Base-by-base conservation (phyloP, 352 stramenopile species). In the Globisporangium sylvaticum region DNA sequence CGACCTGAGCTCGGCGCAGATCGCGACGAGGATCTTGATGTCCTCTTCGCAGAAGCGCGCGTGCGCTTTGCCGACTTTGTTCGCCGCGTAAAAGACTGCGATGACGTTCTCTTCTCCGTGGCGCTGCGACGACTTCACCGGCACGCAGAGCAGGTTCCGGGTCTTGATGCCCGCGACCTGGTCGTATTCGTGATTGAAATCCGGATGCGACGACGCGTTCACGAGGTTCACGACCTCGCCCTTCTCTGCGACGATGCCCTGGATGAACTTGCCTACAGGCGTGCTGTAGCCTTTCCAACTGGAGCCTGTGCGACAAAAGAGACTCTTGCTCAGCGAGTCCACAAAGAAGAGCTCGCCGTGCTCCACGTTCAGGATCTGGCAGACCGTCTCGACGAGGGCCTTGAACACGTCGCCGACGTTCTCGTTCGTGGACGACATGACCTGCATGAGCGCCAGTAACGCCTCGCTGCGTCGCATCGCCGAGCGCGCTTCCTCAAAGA, bases 21-120 rank as follows among this genome's bases (percentile, higher is more conserved):
- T 89, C 9, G 84, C 77, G 29, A 82, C 74, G 50, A 92, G 68
- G 29, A 92, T 73, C 69, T 87, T 83, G 62, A 88, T 72, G 62
- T 94, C 87, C 59, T 90, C 83, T 2, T 74, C 62, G 15, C 79
- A 79, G 54, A 94, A 94, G 22, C 70, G 73, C 5, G 70, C 66
- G 24, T 78, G 22, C 57, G 62, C 8, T 64, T 68, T 56, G 20
- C 76, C 81, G 22, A 79, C 66, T 54, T 94, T 94, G 73, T 94
- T 94, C n/a, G 81, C 82, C 0, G 83, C 86, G 68, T 96, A 92
- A 27, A 94, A 87, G 1, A 96, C 84, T 0, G 82, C 85, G 67
- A 94, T 81, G 15, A 91, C 76, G 57, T 81, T 74, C n/a, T 83
- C 76, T 5, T 69, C 67, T 64, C 73, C 46, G 88, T 96, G 68